Percentiles rank a stretch among this genome's conserved stretches.
Conservation (phyloP, 495 filamentous ascomycete species). For the Penicillium cataractarum region DNA sequence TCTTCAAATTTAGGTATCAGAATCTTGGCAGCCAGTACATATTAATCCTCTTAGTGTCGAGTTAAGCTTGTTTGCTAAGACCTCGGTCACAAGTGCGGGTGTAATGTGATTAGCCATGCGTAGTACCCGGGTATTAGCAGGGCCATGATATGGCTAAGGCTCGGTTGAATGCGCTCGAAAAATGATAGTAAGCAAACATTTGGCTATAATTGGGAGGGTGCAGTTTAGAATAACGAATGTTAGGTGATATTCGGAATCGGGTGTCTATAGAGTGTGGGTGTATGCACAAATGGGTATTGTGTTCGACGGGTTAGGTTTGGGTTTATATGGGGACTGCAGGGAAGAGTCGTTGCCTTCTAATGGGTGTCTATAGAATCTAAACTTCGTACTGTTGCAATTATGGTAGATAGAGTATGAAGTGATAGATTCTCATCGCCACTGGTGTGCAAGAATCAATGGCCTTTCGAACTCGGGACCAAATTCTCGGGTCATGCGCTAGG, state of each 20-base stretch:
- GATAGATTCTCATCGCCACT: neutral
- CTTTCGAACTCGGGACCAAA: neutral
- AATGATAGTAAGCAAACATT: neutral
- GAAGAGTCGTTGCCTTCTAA: neutral
- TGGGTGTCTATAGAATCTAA: neutral
- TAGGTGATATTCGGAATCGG: neutral
- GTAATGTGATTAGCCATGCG: conserved; percentile 12
- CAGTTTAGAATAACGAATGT: neutral
- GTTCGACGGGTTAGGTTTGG: neutral
- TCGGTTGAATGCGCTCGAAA: neutral
- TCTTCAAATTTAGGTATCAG: neutral
- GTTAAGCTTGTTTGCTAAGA: neutral
- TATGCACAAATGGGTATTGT: neutral
- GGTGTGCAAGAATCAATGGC: neutral
- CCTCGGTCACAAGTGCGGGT: neutral
- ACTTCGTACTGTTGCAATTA: neutral
- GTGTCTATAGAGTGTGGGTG: neutral
- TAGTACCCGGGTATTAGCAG: conserved; percentile 5
- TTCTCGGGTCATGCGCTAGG: too few species aligned
- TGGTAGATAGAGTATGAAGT: neutral
- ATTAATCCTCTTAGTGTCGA: neutral
- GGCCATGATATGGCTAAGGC: neutral
- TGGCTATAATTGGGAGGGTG: neutral
- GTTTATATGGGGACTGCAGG: neutral
- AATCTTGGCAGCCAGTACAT: neutral